Evolutionary conservation across 345 rosid species (phyloP), one percentile per base, ranked within the genome.

Genomic region (Stellera chamaejasme): DNA sequence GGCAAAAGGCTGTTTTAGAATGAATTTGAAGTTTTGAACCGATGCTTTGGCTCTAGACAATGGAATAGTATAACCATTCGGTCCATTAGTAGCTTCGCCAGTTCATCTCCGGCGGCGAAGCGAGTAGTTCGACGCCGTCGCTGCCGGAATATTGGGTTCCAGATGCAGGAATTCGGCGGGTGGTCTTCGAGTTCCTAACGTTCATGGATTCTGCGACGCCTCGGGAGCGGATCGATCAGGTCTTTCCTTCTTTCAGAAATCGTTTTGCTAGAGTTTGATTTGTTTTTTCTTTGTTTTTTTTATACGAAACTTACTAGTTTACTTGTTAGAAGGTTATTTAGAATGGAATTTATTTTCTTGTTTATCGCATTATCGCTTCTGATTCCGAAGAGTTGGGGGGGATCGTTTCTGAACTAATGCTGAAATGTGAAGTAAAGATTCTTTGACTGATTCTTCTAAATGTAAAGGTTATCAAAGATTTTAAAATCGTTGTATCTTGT

Each of bases 121-220:
- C 64, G 53, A 61, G 58, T 46, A 12, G 19, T 15, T 14, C 39
- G 0, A 27, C 52, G 59, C 12, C 64, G 41, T 57, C 50, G 69
- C 26, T 19, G 26, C 45, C 41, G 59, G 44, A 58, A 36, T 39
- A 27, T 13, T 72, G 26, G 54, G 39, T 27, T 25, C 13, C 13
- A 28, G 50, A 23, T 50, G 53, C 57, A 74, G 77, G 74, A 69
- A 55, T 74, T 55, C 23, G 23, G 23, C 1, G 16, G 71, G 69
- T 45, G 67, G 68, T 68, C 63, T 43, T 60, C 47, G n/a, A 19
- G 52, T 61, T 41, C 69, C 54, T 54, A 58, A 60, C 63, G 55
- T 13, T 60, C 14, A 90, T 90, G 97, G 85, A 87, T 52, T 79
- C 95, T 9, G 82, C 73, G 64, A 77, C 89, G 1, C 71, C 85